Conservation (phyloP, 2,329 filamentous ascomycete genomes). For the Fusarium newnesense region DNA sequence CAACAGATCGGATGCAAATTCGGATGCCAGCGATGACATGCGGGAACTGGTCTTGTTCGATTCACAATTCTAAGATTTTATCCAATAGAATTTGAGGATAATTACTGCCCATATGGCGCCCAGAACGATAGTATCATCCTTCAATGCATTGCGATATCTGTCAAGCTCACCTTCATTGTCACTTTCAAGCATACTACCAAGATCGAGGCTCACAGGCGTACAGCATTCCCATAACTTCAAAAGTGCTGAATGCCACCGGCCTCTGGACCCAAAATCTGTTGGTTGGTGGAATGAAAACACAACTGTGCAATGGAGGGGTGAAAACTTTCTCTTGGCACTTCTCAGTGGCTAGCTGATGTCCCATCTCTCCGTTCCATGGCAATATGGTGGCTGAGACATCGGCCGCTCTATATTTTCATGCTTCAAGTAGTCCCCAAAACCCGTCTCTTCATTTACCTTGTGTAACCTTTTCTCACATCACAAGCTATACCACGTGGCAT, state of each 20-base stretch:
- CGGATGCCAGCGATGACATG: fast-evolving
- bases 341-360: fast-evolving
- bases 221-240: fast-evolving
- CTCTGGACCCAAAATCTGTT: fast-evolving
- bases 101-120: too few species aligned
- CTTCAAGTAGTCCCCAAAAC: not conserved
- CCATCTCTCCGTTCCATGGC: too few species aligned
- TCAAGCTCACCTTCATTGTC: too few species aligned
- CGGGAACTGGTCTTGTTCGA: fast-evolving
- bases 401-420: not conserved
- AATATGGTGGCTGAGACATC: not conserved
- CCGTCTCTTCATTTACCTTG: fast-evolving
- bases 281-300: not conserved
- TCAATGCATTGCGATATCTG: too few species aligned
- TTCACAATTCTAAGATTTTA: not conserved
- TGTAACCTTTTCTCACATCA: not conserved
- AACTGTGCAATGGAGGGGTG: not conserved
- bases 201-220: too few species aligned
- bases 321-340: not conserved
- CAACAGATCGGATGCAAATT: too few species aligned
- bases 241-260: not conserved
- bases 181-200: too few species aligned
- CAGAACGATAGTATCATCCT: too few species aligned
- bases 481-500: fast-evolving
- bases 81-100: fast-evolving